These are phyloP conservation scores for Aspergillus hortae DNA, from an alignment of 2,329 filamentous ascomycete species.

Conservation along the genomic window DNA sequence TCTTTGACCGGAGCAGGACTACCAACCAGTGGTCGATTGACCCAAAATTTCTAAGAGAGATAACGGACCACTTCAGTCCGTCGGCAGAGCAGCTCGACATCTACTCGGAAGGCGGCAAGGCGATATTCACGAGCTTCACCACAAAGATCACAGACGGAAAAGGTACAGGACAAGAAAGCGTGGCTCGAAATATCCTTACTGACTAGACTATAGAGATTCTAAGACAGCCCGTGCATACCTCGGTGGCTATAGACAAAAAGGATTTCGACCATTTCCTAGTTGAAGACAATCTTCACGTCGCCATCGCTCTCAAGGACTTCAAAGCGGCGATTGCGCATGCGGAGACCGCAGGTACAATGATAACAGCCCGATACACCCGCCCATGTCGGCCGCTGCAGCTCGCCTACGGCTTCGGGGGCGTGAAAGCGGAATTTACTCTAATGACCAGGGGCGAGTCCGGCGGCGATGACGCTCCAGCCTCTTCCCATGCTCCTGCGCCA, in stretches of 20 bases:
- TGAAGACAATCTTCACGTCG: conserved; percentile 58
- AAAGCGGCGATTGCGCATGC: conserved; percentile 62
- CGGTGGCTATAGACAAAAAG: conserved; percentile 58
- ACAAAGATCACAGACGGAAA: conserved; percentile 61
- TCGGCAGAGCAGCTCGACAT: conserved; percentile 64
- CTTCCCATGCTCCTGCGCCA: conserved; percentile 32
- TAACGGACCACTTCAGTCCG: conserved; percentile 61
- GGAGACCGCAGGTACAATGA: conserved; percentile 52
- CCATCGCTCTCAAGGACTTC: conserved; percentile 64
- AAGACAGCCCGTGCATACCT: conserved; percentile 63
- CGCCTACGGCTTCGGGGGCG: conserved; percentile 53
- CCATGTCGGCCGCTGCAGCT: conserved; percentile 60
- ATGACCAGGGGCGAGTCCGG: conserved; percentile 61
- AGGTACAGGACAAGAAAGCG: conserved; percentile 33
- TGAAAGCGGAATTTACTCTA: conserved; percentile 59
- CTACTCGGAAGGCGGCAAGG: conserved; percentile 55
- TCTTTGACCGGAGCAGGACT: conserved; percentile 57
- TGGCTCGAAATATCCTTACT: conserved; percentile 6
- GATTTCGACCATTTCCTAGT: conserved; percentile 61
- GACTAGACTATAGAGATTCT: conserved; percentile 51
- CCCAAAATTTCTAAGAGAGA: conserved; percentile 55
- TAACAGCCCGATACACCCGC: conserved; percentile 58
- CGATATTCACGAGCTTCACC: conserved; percentile 63
- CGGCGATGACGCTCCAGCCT: conserved; percentile 32
- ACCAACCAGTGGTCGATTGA: conserved; percentile 59